Conservation (phyloP, 768 basidiomycete genomes). For the Agaricus subrufescens region DNA sequence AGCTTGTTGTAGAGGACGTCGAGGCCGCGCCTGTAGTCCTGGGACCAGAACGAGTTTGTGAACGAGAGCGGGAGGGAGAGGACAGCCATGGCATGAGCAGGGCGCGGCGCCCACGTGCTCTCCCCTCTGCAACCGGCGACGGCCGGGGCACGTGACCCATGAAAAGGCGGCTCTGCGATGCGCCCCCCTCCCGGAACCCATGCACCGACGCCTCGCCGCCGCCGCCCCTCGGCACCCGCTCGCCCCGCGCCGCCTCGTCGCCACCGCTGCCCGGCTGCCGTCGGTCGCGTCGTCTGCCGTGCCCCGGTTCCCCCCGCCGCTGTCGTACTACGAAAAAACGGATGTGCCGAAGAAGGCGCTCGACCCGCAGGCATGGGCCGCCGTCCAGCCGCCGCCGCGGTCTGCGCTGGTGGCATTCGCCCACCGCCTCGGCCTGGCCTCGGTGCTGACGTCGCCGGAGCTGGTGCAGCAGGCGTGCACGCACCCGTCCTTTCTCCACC, state of each 20-base stretch:
- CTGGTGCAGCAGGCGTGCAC: conserved; percentile 73
- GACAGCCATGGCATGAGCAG: conserved; percentile 60
- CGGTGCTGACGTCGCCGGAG: conserved; percentile 48
- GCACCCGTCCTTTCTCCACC: conserved; percentile 61
- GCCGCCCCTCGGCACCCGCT: background rate
- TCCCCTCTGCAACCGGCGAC: background rate
- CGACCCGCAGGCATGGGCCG: conserved; percentile 64
- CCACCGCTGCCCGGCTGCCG: conserved; percentile 40
- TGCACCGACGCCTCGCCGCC: too few species aligned
- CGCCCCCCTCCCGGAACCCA: too few species aligned
- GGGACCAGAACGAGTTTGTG: conserved; percentile 92
- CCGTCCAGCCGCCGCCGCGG: conserved; percentile 65
- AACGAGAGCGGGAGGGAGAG: conserved; percentile 87
- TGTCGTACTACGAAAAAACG: conserved; percentile 29
- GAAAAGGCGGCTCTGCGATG: too few species aligned
- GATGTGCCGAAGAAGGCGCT: conserved; percentile 39
- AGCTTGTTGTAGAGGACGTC: conserved; percentile 74
- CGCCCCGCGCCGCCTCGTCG: conserved; percentile 49
- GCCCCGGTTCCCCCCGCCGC: conserved; percentile 57
- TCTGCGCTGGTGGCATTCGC: conserved; percentile 73
- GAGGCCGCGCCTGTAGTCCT: conserved; percentile 82
- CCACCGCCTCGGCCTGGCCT: conserved; percentile 68
- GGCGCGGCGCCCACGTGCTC: conserved; percentile 6
- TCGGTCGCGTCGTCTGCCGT: conserved; percentile 56
- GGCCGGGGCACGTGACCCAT: background rate